Base-by-base conservation (phyloP, 1,139 yeast species). In the Debaryomyces sp. region DNA sequence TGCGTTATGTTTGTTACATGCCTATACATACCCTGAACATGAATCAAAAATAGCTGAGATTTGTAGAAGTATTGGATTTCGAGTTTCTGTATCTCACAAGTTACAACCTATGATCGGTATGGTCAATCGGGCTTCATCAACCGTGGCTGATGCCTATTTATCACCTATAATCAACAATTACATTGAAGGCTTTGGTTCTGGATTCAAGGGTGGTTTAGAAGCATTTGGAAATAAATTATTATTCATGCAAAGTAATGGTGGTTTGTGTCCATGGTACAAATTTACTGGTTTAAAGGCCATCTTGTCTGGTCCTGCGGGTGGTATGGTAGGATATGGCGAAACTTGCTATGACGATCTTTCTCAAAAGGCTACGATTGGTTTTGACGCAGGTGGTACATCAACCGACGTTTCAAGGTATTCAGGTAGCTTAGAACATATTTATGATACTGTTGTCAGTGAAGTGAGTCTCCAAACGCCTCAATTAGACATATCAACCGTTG, bases 251-350 rank as follows among this genome's bases (percentile, higher is more conserved):
- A 70, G 77, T 43, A 76, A 76, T 54, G 81, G 81, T 44, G 81
- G 81, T 0, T 66, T 76, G 48, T 73, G 79, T 54, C 78, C 78
- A 4, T 75, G 80, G 77, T 72, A 75, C 52, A 71, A 71, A 50
- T 76, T 76, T 56, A 73, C 78, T 2, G 81, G 81, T 1, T 63
- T 76, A 44, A 73, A 73, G 52, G 80, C 80, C 1, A 74, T 76
- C 38, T 65, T 76, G 34, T 75, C 80, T 2, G 81, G 81, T 1
- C 81, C 81, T 7, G 81, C 81, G 30, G 81, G 81, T 37, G 81
- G 81, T 26, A 70, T 76, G 70, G 80, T 76, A n/a, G 81, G 81
- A 0, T 73, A 65, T 52, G 80, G 79, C 1, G 66, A 66, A 45
- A 76, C 80, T 4, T 76, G 80, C 55, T 70, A 61, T 54, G 78